A percentile compares a stretch with the other conserved stretches of the same genome.
Conservation (phyloP, 441 rosid species). For the Adansonia rubrostipa region DNA sequence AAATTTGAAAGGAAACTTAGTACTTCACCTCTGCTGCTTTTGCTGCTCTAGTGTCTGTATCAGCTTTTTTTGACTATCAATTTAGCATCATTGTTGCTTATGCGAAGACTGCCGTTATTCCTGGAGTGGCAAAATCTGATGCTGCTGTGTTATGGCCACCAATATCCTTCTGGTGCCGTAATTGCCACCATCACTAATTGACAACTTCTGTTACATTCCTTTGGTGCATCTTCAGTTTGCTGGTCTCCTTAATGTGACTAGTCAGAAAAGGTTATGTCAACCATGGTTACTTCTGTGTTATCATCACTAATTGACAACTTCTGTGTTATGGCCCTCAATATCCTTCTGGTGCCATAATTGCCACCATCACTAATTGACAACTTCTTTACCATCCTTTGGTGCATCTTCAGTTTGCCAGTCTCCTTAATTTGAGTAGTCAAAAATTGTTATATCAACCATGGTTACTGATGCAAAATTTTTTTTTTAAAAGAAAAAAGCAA, state of each 20-base stretch:
- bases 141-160: neutral
- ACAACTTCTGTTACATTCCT: neutral
- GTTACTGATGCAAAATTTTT: neutral
- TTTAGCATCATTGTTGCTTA: neutral
- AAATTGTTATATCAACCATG: neutral
- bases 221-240: neutral
- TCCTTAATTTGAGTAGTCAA: neutral
- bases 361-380: neutral
- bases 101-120: neutral
- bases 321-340: neutral
- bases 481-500: neutral
- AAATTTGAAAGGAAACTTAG: neutral
- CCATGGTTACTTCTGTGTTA: neutral
- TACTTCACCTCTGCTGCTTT: neutral
- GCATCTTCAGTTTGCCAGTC: neutral
- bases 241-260: neutral
- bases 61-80: neutral
- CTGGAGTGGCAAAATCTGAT: neutral
- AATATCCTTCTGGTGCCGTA: neutral
- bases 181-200: neutral
- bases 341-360: constrained; percentile 7
- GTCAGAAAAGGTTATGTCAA: neutral
- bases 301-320: too few species aligned
- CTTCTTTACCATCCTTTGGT: neutral
- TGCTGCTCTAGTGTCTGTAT: neutral